Evolutionary conservation across 306 rosid species (phyloP).

Genomic region (Benincasa hispida): DNA sequence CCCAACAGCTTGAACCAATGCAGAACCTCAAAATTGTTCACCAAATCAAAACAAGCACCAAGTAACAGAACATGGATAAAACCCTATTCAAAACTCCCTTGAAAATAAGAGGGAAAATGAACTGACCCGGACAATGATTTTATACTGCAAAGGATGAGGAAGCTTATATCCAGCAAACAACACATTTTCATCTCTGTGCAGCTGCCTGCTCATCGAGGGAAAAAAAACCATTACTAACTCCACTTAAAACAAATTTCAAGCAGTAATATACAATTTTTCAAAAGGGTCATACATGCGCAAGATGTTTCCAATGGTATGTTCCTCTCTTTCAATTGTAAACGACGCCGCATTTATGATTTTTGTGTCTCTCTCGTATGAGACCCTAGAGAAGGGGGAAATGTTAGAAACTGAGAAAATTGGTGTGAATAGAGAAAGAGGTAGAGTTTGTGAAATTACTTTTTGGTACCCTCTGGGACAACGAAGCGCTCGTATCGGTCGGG

Average conservation of each 20-base stretch:
- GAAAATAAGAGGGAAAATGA: not conserved
- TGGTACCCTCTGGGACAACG: conserved; percentile 93
- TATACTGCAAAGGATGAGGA: conserved; percentile 93
- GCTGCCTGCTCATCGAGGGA: conserved; percentile 39
- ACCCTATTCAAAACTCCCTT: not conserved
- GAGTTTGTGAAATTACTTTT: conserved; percentile 31
- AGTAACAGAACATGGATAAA: not conserved
- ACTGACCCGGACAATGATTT: conserved; percentile 77
- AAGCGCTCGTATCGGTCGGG: conserved; percentile 94
- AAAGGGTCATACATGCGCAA: conserved; percentile 52
- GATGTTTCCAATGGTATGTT: conserved; percentile 83
- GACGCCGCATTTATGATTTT: conserved; percentile 89
- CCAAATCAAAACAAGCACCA: not conserved
- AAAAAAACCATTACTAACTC: not conserved
- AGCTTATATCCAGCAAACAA: conserved; percentile 95
- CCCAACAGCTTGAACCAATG: not conserved
- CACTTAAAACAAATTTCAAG: not conserved
- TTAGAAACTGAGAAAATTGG: not conserved
- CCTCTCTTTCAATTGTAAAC: conserved; percentile 89
- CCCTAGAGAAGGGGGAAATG: conserved; percentile 24
- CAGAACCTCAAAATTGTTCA: not conserved
- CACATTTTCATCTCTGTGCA: conserved; percentile 74
- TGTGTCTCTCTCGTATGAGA: conserved; percentile 89
- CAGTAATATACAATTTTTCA: not conserved
- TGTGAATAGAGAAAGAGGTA: not conserved